Conservation (phyloP, 768 basidiomycete species). For the Lentinula raphanica region DNA sequence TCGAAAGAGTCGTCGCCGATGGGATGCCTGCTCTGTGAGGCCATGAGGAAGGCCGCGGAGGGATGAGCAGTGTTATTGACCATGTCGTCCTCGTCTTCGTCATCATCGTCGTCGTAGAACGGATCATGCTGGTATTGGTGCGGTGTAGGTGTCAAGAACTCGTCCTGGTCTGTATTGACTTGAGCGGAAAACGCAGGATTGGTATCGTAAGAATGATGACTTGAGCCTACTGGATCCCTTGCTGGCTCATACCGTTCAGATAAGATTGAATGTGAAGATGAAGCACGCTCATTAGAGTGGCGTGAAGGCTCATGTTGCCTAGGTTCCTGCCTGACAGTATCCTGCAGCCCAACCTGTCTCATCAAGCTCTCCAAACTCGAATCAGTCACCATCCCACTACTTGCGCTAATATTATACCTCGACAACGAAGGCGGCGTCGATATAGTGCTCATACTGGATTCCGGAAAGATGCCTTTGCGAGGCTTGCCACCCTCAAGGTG, state of each 20-base stretch:
- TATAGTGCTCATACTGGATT: slow-evolving; percentile 65
- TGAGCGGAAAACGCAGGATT: not conserved
- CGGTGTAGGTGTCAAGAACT: slow-evolving; percentile 3
- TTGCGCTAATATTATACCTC: slow-evolving; percentile 49
- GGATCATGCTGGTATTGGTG: slow-evolving; percentile 6
- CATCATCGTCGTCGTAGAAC: slow-evolving; percentile 30
- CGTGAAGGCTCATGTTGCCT: not conserved
- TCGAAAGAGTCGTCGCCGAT: slow-evolving; percentile 19
- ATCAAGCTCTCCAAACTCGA: slow-evolving; percentile 68
- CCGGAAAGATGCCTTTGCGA: slow-evolving; percentile 16
- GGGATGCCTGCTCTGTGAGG: slow-evolving; percentile 21
- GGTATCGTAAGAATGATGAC: not conserved
- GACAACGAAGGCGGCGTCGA: slow-evolving; percentile 69
- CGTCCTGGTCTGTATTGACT: not conserved
- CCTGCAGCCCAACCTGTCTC: slow-evolving; percentile 49
- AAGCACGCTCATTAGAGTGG: not conserved
- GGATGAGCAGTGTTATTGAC: slow-evolving; percentile 57
- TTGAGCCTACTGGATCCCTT: not conserved
- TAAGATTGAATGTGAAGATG: not conserved
- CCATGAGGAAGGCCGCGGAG: slow-evolving; percentile 69
- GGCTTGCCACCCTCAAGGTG: slow-evolving; percentile 20
- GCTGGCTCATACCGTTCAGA: not conserved
- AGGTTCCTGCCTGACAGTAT: slow-evolving; percentile 18
- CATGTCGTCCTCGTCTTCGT: slow-evolving; percentile 51
- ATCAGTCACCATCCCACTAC: slow-evolving; percentile 44